Evolutionary conservation across 1,284 basidiomycete genomes (phyloP).

Genomic region (Malassezia vespertilionis): DNA sequence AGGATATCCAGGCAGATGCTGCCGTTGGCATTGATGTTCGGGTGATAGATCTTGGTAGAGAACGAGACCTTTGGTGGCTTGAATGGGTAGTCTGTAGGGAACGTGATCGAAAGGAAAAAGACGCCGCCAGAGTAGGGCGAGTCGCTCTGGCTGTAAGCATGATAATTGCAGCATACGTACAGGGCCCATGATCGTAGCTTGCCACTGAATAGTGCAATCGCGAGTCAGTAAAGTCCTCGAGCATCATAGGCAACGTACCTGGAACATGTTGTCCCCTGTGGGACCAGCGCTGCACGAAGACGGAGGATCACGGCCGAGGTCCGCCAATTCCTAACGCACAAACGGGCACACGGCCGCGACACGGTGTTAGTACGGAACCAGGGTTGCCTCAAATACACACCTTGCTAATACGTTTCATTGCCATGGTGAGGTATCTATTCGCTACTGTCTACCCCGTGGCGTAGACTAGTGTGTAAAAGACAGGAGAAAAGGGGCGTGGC

Average conservation of each 20-base stretch:
- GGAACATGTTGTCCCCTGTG: slow-evolving; percentile 48
- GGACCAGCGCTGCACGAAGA: slow-evolving; percentile 46
- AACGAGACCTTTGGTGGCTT: slow-evolving; percentile 95
- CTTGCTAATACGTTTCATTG: slow-evolving; percentile 48
- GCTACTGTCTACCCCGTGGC: no score
- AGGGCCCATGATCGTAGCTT: slow-evolving; percentile 48
- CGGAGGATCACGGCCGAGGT: slow-evolving; percentile 46
- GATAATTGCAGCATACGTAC: slow-evolving; percentile 16
- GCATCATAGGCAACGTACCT: slow-evolving; percentile 19
- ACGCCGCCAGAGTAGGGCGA: slow-evolving; percentile 42
- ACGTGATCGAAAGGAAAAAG: slow-evolving; percentile 56
- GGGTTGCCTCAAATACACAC: slow-evolving; percentile 11
- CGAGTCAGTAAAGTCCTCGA: neutral
- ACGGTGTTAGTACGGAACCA: neutral
- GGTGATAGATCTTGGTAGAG: slow-evolving; percentile 97
- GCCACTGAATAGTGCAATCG: slow-evolving; percentile 38
- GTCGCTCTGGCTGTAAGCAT: slow-evolving; percentile 18
- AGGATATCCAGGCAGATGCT: slow-evolving; percentile 97
- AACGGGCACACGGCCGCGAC: no score
- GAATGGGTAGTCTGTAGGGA: slow-evolving; percentile 52
- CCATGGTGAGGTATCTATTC: slow-evolving; percentile 39
- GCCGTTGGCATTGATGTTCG: slow-evolving; percentile 94
- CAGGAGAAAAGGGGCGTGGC: no score
- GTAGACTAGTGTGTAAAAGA: no score
- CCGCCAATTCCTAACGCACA: slow-evolving; percentile 41